phyloP scores from a whole-genome alignment of 139 green algal genomes.

The Gonium pectorale region DNA sequence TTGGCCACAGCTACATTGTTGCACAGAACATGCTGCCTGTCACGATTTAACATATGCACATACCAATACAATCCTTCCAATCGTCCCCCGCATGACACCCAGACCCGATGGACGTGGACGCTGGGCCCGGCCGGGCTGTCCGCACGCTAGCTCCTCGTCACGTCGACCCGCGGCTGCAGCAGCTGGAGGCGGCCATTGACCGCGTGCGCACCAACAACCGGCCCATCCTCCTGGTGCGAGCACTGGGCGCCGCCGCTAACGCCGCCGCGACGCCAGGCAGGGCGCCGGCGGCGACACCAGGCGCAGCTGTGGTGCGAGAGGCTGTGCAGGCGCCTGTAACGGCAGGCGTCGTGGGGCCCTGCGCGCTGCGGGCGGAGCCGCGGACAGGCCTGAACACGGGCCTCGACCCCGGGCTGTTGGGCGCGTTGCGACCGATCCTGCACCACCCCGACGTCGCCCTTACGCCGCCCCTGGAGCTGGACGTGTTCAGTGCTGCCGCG shows the following conservation, averaged over 20 bases:
- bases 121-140: not conserved
- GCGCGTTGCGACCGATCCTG: constrained; percentile 20
- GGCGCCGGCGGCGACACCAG: not conserved
- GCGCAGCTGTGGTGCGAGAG: not conserved
- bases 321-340: not conserved
- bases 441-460: not conserved
- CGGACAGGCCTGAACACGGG: constrained; percentile 34
- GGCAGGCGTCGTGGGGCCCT: not conserved
- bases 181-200: constrained; percentile 60
- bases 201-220: constrained; percentile 50
- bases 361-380: not conserved
- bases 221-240: constrained; percentile 61
- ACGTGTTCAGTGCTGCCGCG: constrained; percentile 20
- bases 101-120: constrained; percentile 30
- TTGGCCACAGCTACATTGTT: too few relatives aligned
- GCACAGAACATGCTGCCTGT: too few relatives aligned
- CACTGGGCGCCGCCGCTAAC: constrained; percentile 9
- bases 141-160: not conserved
- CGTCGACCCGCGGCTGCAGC: constrained; percentile 24
- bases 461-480: constrained; percentile 13
- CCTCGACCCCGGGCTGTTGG: constrained; percentile 22
- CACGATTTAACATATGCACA: too few relatives aligned
- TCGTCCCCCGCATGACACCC: too few relatives aligned
- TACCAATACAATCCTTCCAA: too few relatives aligned
- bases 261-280: constrained; percentile 13